Evolutionary conservation across 768 basidiomycete genomes (phyloP), one percentile per base, ranked within the genome.

Genomic region (Lactarius akahatsu): DNA sequence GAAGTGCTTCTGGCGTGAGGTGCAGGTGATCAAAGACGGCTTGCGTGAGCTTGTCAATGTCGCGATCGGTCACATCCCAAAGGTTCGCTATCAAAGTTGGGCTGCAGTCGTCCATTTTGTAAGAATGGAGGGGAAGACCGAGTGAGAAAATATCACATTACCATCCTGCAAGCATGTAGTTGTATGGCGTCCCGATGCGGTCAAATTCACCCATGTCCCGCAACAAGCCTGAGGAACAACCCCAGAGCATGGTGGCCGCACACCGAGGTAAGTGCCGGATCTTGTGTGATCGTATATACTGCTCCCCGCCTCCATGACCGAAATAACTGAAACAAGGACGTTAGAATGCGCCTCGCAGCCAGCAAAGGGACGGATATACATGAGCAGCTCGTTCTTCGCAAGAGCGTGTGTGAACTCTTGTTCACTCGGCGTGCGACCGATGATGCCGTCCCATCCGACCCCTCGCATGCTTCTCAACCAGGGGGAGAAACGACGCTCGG

Each of bases 141-240:
- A 15, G n/a, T 62, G 61, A 47, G 47, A 57, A 16, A 63, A 38
- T 52, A 32, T 32, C 10, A 83, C 95, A 23, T 73, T 73, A 98
- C 96, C 96, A 96, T 73, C 96, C 97, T 50, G 90, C 93, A n/a
- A 98, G 74, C 91, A 98, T 93, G 75, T 99, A 99, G 71, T 94
- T 89, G 75, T 92, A 88, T 0, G 97, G 94, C 16, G 94, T 98
- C 23, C 97, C 97, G 16, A 85, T 83, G 11, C 92, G 82, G 73
- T 98, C 97, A 72, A 95, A 96, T 70, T 97, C 94, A 4, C 97
- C 97, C 86, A 93, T 92, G 57, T 96, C 92, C 63, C 84, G 83
- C 68, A 99, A 76, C 1, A 85, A 78, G 11, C 96, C 97, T 0
- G 96, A 98, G 0, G 97, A 99, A 80, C 97, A 99, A 0, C 97